Evolutionary conservation across 768 basidiomycete species (phyloP), one percentile per base, ranked within the genome.

Genomic region (Amanita fuliginea): DNA sequence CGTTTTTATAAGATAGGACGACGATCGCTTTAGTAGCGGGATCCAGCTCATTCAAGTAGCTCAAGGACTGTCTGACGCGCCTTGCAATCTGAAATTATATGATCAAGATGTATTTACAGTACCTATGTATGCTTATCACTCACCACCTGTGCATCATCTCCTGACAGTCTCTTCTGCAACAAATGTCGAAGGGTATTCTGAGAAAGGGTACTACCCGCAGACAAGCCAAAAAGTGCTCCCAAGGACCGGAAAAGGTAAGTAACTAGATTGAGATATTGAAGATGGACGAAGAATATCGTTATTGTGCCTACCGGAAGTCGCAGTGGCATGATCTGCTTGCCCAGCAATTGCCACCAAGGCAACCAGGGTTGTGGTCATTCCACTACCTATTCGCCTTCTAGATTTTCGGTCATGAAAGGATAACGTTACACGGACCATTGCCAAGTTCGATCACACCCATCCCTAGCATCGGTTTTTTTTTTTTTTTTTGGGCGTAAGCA

Each of bases 211-310:
- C 77, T 79, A 4, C 75, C 75, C 0, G 77, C 59, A 0, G 80
- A 79, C 1, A 82, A 57, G 1, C 78, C 77, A 18, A 81, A 62
- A 6, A 82, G 77, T 1, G 71, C 70, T 1, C 80, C 80, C 9
- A 82, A 59, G 2, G 80, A 81, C 32, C 80, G 76, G 67, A 82
- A 83, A 32, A 83, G 77, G 59, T 81, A 81, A 0, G 78, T 80
- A 0, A 77, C 80, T 80, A 55, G 6, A 44, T 1, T 1, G 46
- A 39, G 8, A 28, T 35, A 9, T 42, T 26, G 6, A 3, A 18
- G 26, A 10, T 30, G 42, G 4, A 32, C n/a, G 42, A 7, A 35
- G 40, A 9, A 8, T 18, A 11, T 42, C 32, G 13, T 49, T 4
- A 13, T 10, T 3, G 7, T 39, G 55, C 68, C 3, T 33, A 76